These are phyloP conservation scores for Turnera subulata DNA, from an alignment of 345 rosid species.

Conservation along the genomic window DNA sequence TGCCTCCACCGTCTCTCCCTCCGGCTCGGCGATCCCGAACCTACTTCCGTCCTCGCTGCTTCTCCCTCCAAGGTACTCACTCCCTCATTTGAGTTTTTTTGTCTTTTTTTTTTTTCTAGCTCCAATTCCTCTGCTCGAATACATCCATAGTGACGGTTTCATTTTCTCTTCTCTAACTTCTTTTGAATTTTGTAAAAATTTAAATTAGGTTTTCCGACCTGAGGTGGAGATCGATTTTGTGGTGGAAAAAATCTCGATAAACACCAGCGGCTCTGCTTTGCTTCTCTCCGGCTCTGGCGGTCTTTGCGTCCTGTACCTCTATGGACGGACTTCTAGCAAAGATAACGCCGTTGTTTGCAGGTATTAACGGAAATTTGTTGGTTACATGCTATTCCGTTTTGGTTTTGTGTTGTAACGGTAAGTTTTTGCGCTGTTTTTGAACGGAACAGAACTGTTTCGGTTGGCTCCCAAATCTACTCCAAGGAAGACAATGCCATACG, in stretches of 20 bases:
- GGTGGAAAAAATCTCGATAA: conserved; percentile 70
- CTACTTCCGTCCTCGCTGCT: conserved; percentile 69
- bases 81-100: neutral
- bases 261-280: conserved; percentile 73
- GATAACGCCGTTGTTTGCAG: conserved; percentile 67
- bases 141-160: no score
- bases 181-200: neutral
- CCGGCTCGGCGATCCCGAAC: conserved; percentile 85
- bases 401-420: neutral
- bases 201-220: conserved; percentile 61
- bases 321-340: conserved; percentile 54
- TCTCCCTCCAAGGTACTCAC: conserved; percentile 62
- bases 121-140: no score
- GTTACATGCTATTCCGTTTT: neutral
- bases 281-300: conserved; percentile 63
- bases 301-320: conserved; percentile 67
- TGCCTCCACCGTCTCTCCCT: conserved; percentile 77
- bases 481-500: conserved; percentile 50
- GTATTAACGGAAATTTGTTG: conserved; percentile 24
- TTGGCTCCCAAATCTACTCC: conserved; percentile 66
- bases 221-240: conserved; percentile 48
- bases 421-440: neutral
- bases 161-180: no score
- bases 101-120: neutral
- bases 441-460: conserved; percentile 87